phyloP scores from a whole-genome alignment of 202 grass and related monocot species.

The Musa balbisiana region DNA sequence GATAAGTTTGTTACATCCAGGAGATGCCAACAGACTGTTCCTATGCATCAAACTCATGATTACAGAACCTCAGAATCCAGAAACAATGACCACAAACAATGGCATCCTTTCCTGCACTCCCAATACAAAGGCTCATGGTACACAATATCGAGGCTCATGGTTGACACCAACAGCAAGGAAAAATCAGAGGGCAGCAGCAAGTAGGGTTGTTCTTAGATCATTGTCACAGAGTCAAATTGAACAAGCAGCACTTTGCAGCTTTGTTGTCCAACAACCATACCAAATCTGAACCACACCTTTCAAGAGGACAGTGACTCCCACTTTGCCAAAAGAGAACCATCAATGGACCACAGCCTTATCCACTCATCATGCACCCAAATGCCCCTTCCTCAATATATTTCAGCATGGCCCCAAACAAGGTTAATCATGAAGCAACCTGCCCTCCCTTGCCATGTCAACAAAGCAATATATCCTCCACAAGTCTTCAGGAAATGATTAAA shows the following conservation, averaged over 20 bases:
- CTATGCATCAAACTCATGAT: neutral
- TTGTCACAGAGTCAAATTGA: neutral
- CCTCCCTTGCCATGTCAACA: neutral
- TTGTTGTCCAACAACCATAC: neutral
- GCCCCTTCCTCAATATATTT: neutral
- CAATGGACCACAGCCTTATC: slow-evolving; percentile 6
- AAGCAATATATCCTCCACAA: neutral
- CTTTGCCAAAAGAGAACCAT: neutral
- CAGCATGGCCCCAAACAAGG: neutral
- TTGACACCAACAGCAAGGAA: neutral
- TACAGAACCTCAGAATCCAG: neutral
- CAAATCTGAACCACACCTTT: slow-evolving; percentile 1
- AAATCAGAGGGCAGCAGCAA: neutral
- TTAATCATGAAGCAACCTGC: neutral
- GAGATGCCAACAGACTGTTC: neutral
- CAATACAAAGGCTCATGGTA: neutral
- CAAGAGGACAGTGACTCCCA: neutral
- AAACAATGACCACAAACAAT: neutral
- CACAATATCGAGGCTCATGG: neutral
- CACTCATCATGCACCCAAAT: neutral
- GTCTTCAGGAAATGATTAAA: slow-evolving; percentile 2
- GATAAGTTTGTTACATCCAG: neutral
- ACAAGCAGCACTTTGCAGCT: neutral
- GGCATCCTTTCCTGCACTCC: neutral
- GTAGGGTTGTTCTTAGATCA: neutral